Base-by-base conservation (phyloP, 495 filamentous ascomycete species). In the Cairneyella variabilis region DNA sequence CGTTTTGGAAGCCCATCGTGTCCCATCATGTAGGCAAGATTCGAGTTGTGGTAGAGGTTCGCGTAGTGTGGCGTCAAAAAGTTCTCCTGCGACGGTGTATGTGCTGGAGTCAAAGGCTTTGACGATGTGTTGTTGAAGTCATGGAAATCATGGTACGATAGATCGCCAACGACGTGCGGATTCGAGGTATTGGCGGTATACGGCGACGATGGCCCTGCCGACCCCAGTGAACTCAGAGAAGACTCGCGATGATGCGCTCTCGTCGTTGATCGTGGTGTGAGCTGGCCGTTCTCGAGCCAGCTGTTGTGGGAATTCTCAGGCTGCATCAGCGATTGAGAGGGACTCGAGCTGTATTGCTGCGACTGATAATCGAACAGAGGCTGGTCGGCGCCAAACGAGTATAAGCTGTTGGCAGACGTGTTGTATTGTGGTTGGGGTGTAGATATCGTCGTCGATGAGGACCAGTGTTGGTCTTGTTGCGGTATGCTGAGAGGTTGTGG, bases 161-260 rank as follows among this genome's bases (percentile, higher is more conserved):
- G n/a, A 16, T 65, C 63, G 1, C 59, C 59, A 18, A 44, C 57
- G 3, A 78, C 64, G 2, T 77, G 75, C 34, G 78, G 76, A 14
- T 78, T 77, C 49, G 78, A 77, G 18, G 72, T 69, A 1, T 70
- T 74, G 61, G 69, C 75, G 41, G 71, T 73, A 63, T 71, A 81
- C 21, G 79, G 79, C 30, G 79, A 83, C 0, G 71, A 64, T 16
- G 79, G 78, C 8, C 76, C 72, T 42, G 76, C 67, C 1, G 78
- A 81, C n/a, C 74, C 77, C 45, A 79, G 50, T 2, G 79, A 80
- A 0, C 78, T 82, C 34, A 75, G 67, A 21, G 77, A 80, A 9
- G 75, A 75, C 57, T 80, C 76, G 51, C 78, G 75, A 57, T 82
- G 76, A 14, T 62, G 53, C 8, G 54, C 34, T 48, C 57, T 56